Evolutionary conservation across 345 rosid genomes (phyloP).

Genomic region (Zanthoxylum bungeanum): DNA sequence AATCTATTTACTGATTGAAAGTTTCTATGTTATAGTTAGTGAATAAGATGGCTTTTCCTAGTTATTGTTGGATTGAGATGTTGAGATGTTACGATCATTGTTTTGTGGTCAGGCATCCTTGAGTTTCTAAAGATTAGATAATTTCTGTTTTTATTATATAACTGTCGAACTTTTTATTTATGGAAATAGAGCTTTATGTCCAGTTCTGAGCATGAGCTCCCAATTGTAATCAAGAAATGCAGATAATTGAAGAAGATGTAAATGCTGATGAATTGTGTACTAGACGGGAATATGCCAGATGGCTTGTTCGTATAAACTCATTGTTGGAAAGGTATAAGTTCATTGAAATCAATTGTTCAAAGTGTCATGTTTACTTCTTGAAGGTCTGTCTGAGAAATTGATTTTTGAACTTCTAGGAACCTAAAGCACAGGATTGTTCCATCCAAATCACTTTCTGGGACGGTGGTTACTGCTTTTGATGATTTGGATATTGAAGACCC

Average conservation of each 20-base stretch:
- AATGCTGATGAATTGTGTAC: conserved; percentile 70
- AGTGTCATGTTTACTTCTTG: conserved; percentile 13
- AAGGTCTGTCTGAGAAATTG: conserved; percentile 12
- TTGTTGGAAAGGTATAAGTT: conserved; percentile 64
- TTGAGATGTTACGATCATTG: conserved; percentile 1
- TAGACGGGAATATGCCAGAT: conserved; percentile 82
- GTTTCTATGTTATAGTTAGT: neutral
- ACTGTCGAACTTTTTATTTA: too few species aligned
- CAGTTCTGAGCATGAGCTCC: conserved; percentile 49
- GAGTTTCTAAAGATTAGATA: conserved; percentile 10
- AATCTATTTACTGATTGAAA: neutral
- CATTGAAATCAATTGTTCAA: conserved; percentile 1
- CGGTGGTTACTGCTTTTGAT: conserved; percentile 62
- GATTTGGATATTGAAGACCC: conserved; percentile 60
- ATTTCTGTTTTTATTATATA: neutral
- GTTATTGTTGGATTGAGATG: neutral
- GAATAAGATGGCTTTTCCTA: neutral
- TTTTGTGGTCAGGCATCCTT: neutral
- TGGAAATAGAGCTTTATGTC: conserved; percentile 18
- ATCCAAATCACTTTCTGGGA: conserved; percentile 54
- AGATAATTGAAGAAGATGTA: conserved; percentile 71
- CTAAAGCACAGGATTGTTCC: conserved; percentile 70
- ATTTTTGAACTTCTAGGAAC: conserved; percentile 39
- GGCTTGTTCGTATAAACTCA: conserved; percentile 63
- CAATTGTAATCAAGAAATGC: conserved; percentile 40